Evolutionary conservation across 176 grass and related monocot species (phyloP).

Genomic region (Tuctoria greenei): DNA sequence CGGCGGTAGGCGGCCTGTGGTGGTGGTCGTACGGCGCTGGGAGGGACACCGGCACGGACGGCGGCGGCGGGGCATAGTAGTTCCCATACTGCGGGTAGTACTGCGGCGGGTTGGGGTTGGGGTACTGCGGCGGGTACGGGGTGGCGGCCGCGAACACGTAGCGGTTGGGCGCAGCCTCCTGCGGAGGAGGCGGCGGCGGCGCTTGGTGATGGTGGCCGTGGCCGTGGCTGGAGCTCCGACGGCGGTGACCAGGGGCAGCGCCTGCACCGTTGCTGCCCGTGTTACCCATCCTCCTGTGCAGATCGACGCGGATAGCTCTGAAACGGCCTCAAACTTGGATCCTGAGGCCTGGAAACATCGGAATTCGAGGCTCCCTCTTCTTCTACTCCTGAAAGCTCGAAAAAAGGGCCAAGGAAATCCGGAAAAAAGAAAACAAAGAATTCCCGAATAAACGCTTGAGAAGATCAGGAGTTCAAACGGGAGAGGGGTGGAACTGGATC

Average conservation of each 20-base stretch:
- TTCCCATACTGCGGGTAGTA: slow-evolving; percentile 74
- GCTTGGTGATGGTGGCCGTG: slow-evolving; percentile 55
- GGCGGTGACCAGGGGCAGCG: slow-evolving; percentile 60
- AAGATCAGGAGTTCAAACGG: slow-evolving; percentile 5
- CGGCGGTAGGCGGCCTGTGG: slow-evolving; percentile 45
- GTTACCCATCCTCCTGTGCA: slow-evolving; percentile 45
- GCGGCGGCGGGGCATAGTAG: slow-evolving; percentile 64
- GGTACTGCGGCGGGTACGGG: slow-evolving; percentile 80
- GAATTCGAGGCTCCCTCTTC: slow-evolving; percentile 14
- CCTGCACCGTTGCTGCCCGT: slow-evolving; percentile 57
- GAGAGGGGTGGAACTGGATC: neutral
- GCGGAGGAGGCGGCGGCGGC: slow-evolving; percentile 40
- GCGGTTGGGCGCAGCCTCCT: slow-evolving; percentile 57
- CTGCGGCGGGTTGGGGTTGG: slow-evolving; percentile 73
- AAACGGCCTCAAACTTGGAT: slow-evolving; percentile 26
- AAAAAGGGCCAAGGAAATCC: neutral
- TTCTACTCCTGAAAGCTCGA: neutral
- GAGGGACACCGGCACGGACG: slow-evolving; percentile 60
- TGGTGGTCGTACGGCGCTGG: slow-evolving; percentile 80
- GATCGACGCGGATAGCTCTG: slow-evolving; percentile 32
- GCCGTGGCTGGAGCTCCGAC: slow-evolving; percentile 57
- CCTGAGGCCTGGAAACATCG: slow-evolving; percentile 32
- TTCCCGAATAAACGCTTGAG: neutral
- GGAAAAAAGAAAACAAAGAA: neutral
- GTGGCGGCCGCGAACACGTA: slow-evolving; percentile 95